Base-by-base conservation (phyloP, 2,329 filamentous ascomycete genomes). In the Pseudogymnoascus sp. region DNA sequence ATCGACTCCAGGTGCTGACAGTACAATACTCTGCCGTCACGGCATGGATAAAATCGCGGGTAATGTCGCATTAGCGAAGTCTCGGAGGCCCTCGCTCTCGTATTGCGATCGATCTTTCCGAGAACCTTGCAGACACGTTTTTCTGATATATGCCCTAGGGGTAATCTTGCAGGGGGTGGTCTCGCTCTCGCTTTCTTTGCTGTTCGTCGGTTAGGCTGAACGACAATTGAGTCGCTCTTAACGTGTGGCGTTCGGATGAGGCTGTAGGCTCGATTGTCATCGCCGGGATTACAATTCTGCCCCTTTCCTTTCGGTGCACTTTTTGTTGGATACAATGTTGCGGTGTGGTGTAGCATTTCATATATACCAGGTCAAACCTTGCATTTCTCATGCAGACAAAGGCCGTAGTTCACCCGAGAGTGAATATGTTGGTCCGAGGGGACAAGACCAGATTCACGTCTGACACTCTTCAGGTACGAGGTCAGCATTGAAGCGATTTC, bases 71-170 rank as follows among this genome's bases (percentile, higher is more conserved):
- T 27, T 55, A 9, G 44, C 44, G 8, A 55, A 21, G 21, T 33
- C n/a, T 55, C n/a, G 9, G n/a, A 33, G 17, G 33, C n/a, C 27
- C 27, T 12, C n/a, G 44, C 27, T 12, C n/a, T 55, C n/a, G 33
- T 55, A 33, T 55, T 55, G 27, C 27, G 27, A 51, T 48, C 42
- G 42, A 48, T 55, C 44, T 27, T 12, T 55, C 27, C 9, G 27
- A 55, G 27, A 55, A 55, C 27, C 44, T 55, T 55, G 44, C 44
- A 55, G 29, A 55, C 44, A 55, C 44, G 44, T 55, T 55, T 55
- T 55, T 33, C n/a, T 17, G 4, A 8, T 17, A 21, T 9, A 33
- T 17, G 21, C 44, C 44, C 17, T 33, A 27, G 27, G 41, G 44
- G 15, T 33, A 55, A 5, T 31, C n/a, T 33, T 8, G 33, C 44